phyloP scores from a whole-genome alignment of 208 protist genomes.

The Crithidia acanthocephali region DNA sequence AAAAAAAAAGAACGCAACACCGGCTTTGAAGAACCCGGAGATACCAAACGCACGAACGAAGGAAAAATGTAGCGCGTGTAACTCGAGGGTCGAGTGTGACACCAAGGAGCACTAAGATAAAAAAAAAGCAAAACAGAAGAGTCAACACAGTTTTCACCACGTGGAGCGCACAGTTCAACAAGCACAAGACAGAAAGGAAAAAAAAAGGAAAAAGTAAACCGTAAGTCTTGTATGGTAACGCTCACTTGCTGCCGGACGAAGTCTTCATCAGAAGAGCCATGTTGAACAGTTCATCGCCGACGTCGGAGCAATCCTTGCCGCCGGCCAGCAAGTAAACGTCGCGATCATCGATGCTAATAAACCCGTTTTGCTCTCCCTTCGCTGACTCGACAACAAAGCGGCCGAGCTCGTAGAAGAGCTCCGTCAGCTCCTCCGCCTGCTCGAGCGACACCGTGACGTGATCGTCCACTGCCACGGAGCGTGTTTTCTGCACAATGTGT shows the following conservation, averaged over 20 bases:
- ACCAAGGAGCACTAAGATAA: too few species aligned
- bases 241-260: constrained; percentile 15
- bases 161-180: too few species aligned
- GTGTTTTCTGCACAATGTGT: constrained; percentile 74
- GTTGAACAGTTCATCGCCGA: constrained; percentile 85
- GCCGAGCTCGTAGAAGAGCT: constrained; percentile 83
- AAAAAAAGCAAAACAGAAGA: too few species aligned
- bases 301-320: constrained; percentile 70
- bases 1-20: too few species aligned
- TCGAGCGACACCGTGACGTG: constrained; percentile 62
- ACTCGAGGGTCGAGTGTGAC: too few species aligned
- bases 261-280: constrained; percentile 68
- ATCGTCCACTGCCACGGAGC: constrained; percentile 62
- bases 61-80: too few species aligned
- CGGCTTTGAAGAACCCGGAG: too few species aligned
- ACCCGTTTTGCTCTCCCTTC: constrained; percentile 77
- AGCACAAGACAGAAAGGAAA: too few species aligned
- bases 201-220: too few species aligned
- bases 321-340: constrained; percentile 76
- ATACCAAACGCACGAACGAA: too few species aligned
- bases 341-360: constrained; percentile 84
- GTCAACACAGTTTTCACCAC: too few species aligned
- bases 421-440: constrained; percentile 75
- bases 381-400: constrained; percentile 73
- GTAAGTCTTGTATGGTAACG: too few species aligned